Base-by-base conservation (phyloP, 192 early-diverging fungal genomes). In the Gonapodya prolifera region DNA sequence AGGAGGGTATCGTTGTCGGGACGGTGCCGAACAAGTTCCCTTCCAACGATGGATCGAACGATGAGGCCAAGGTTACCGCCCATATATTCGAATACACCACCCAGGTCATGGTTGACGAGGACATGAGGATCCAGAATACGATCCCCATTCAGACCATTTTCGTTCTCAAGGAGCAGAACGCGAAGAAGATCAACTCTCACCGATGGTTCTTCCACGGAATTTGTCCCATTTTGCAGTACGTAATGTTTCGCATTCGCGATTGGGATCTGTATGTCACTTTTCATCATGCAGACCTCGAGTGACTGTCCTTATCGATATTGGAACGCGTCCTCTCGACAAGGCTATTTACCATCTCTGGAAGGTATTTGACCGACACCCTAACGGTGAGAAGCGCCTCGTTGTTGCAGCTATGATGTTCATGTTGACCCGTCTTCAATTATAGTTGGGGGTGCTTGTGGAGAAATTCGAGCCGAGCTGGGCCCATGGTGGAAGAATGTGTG, bases 401-500 rank as follows among this genome's bases (percentile, higher is more conserved):
- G n/a, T n/a, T n/a, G n/a, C n/a, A n/a, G n/a, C n/a, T n/a, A n/a
- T n/a, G n/a, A n/a, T n/a, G n/a, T n/a, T n/a, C n/a, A n/a, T n/a
- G n/a, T n/a, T n/a, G n/a, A n/a, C n/a, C n/a, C n/a, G n/a, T n/a
- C n/a, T n/a, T n/a, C n/a, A n/a, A n/a, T n/a, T n/a, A n/a, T n/a
- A n/a, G 88, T 94, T 16, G 93, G 83, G 36, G 93, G 92, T 35
- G 93, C 93, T n/a, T 95, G 93, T 83, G 93, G 93, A 69, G 93
- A 95, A 81, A 95, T 95, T 76, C 84, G 83, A 33, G 91, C 86
- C 32, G 91, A 93, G 80, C 80, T 80, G 2, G 91, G 92, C 70
- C 73, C 79, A 17, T 84, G 83, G 35, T 85, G 89, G 76, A 69
- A 76, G 31, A 88, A 93, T 77, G 75, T 92, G 13, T 71, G 90